phyloP scores from a whole-genome alignment of 129 eudicot species.

The Tagetes patula region DNA sequence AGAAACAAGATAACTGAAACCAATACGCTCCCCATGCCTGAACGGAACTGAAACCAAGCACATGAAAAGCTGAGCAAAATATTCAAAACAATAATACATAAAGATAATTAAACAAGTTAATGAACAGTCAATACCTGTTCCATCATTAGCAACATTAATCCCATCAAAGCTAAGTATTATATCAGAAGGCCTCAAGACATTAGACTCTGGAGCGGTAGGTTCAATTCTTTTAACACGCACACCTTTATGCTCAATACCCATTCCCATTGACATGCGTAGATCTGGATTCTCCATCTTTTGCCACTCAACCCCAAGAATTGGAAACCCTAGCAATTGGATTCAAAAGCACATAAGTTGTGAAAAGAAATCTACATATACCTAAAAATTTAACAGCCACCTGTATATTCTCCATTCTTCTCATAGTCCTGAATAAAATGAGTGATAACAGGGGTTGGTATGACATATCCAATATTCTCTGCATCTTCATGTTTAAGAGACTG shows the following conservation, averaged over 20 bases:
- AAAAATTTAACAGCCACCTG: constrained; percentile 34
- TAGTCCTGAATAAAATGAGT: constrained; percentile 56
- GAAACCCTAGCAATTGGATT: constrained; percentile 42
- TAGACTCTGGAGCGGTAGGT: constrained; percentile 65
- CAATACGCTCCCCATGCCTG: constrained; percentile 69
- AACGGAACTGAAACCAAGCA: constrained; percentile 47
- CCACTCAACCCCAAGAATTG: constrained; percentile 64
- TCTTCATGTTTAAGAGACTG: constrained; percentile 69
- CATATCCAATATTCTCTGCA: constrained; percentile 65
- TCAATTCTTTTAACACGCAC: constrained; percentile 58
- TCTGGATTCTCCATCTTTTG: constrained; percentile 71
- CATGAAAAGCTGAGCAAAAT: constrained; percentile 7
- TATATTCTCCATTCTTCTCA: constrained; percentile 56
- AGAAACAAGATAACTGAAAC: constrained; percentile 66
- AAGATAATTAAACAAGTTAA: neutral
- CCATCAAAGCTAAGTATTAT: constrained; percentile 62
- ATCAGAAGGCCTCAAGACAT: constrained; percentile 50
- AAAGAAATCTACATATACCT: neutral
- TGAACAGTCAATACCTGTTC: constrained; percentile 42
- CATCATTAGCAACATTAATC: constrained; percentile 63
- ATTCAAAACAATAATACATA: neutral
- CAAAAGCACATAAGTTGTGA: neutral
- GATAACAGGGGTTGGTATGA: constrained; percentile 65
- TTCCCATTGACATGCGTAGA: constrained; percentile 58
- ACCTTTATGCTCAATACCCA: constrained; percentile 57